phyloP scores from a whole-genome alignment of 108 stramenopile genomes.

The Nitzschia putrida region DNA sequence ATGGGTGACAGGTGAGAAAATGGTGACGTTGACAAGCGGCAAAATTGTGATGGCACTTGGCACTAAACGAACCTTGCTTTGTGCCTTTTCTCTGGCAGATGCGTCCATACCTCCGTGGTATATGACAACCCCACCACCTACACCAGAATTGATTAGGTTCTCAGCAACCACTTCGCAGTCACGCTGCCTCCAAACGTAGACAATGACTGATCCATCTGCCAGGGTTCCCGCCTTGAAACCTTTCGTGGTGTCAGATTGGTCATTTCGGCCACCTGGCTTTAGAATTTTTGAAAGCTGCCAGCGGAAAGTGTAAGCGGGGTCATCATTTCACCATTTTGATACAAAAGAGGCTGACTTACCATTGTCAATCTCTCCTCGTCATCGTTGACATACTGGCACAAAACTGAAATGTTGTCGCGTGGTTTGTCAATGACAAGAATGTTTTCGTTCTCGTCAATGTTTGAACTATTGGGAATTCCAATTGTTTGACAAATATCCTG shows the following conservation, averaged over 20 bases:
- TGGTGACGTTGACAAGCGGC: background rate
- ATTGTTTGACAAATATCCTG: conserved; percentile 81
- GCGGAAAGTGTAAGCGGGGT: conserved; percentile 1
- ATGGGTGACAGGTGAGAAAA: background rate
- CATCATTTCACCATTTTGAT: background rate
- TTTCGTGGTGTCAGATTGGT: background rate
- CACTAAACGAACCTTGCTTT: conserved; percentile 61
- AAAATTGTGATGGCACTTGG: conserved; percentile 1
- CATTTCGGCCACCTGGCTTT: conserved; percentile 27
- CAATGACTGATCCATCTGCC: conserved; percentile 77
- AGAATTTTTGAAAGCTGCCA: conserved; percentile 60
- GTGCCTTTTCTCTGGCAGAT: conserved; percentile 63
- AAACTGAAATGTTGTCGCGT: conserved; percentile 89
- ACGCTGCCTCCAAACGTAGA: conserved; percentile 89
- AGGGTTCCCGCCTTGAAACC: conserved; percentile 47
- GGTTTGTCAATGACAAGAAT: conserved; percentile 64
- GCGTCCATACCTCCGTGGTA: conserved; percentile 92
- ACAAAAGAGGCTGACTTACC: conserved; percentile 30
- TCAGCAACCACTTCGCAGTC: conserved; percentile 89
- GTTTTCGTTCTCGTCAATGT: conserved; percentile 29
- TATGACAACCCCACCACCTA: conserved; percentile 68
- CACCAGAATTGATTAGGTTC: conserved; percentile 57
- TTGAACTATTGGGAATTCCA: conserved; percentile 44
- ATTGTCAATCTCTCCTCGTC: conserved; percentile 68
- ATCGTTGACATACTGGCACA: conserved; percentile 44